Base-by-base conservation (phyloP, 495 filamentous ascomycete genomes). In the Neurospora sp. region DNA sequence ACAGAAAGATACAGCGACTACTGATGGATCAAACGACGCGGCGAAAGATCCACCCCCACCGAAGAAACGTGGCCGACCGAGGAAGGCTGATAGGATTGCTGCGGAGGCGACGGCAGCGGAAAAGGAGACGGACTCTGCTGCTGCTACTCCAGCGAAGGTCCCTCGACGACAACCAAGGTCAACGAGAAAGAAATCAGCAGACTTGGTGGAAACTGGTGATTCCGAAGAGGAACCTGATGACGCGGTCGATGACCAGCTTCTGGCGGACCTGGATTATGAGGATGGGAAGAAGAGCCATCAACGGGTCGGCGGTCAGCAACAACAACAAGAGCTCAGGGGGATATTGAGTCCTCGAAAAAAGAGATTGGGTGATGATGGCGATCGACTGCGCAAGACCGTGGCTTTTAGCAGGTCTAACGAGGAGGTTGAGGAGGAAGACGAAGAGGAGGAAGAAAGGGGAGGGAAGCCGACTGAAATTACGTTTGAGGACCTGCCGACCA, bases 311-410 rank as follows among this genome's bases (percentile, higher is more conserved):
- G 16, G 18, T 18, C 41, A 44, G 41, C 41, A 18, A 9, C 74
- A 75, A 8, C 74, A 75, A 8, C 69, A 71, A 12, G 40, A 82
- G 37, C 75, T 70, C 20, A 84, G 83, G 48, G 81, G 84, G 12
- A 86, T 86, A 48, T 71, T 85, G 48, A 79, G 81, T 1, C 85
- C 83, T 0, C 75, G 72, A 27, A 83, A 82, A 77, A 76, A 75
- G 46, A 80, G 74, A 72, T 3, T 35, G 54, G 37, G 46, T 3
- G 74, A 37, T 23, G 70, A 40, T 40, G 42, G 16, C 9, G 38
- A 76, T 54, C 75, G 76, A 35, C 74, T 76, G 27, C 76, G 69
- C 31, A 86, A 86, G 74, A 85, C 74, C 59, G 85, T 85, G 18
- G 80, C 79, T 0, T 86, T 86, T 74, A 78, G 79, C 38, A 75